Percentiles rank a stretch among this genome's conserved stretches.
Evolutionary conservation across 805 yeast species (phyloP).

Genomic region (Metschnikowia peoriensis): DNA sequence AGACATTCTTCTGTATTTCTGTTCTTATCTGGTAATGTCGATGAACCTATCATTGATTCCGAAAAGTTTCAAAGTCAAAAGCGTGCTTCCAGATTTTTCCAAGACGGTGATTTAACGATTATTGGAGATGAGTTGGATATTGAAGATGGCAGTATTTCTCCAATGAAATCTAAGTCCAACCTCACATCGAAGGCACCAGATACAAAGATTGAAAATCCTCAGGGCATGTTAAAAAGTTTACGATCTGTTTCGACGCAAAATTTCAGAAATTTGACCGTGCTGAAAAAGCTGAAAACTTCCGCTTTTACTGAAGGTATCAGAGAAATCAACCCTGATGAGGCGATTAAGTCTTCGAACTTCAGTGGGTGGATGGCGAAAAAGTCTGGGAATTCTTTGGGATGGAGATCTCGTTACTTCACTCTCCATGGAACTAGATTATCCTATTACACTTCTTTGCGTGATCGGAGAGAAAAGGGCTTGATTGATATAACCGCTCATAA

Average conservation of each 20-base stretch:
- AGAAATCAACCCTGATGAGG: constrained; percentile 68
- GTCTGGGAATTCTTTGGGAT: constrained; percentile 73
- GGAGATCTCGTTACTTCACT: constrained; percentile 86
- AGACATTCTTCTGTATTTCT: constrained; percentile 62
- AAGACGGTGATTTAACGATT: constrained; percentile 11
- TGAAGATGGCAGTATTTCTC: constrained; percentile 34
- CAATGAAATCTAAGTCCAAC: constrained; percentile 35
- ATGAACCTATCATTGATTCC: constrained; percentile 12
- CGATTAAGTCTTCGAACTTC: constrained; percentile 69
- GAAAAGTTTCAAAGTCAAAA: constrained; percentile 14
- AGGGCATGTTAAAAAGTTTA: constrained; percentile 45
- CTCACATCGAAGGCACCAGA: constrained; percentile 23
- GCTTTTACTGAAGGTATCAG: constrained; percentile 90
- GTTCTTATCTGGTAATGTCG: constrained; percentile 40
- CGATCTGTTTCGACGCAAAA: constrained; percentile 56
- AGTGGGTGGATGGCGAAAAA: constrained; percentile 97
- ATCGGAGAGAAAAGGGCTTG: constrained; percentile 82
- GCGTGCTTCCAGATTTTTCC: constrained; percentile 10
- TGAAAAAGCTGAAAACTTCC: constrained; percentile 63
- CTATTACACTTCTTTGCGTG: constrained; percentile 76
- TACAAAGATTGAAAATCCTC: constrained; percentile 8
- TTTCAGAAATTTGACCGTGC: constrained; percentile 42
- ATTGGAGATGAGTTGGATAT: constrained; percentile 28
- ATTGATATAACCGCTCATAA: constrained; percentile 95
- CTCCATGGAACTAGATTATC: constrained; percentile 92